These are phyloP conservation scores for Cucumis sativus DNA, from an alignment of 306 rosid species.

Conservation along the genomic window Cucumber_9930_V3 NC_026659.2:27881501-27882000, in stretches of 20 bases:
- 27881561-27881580: conserved; percentile 49
- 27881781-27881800: conserved; percentile 64
- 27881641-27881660: conserved; percentile 87
- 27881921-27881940: background rate
- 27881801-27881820: conserved; percentile 64
- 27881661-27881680: conserved; percentile 64
- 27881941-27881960: conserved; percentile 15
- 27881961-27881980: conserved; percentile 79
- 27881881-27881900: conserved; percentile 1
- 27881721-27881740: conserved; percentile 38
- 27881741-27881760: conserved; percentile 73
- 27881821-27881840: conserved; percentile 81
- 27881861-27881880: conserved; percentile 1
- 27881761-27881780: conserved; percentile 59
- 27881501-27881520: conserved; percentile 63
- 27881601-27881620: conserved; percentile 76
- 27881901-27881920: background rate
- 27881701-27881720: conserved; percentile 68
- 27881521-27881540: conserved; percentile 63
- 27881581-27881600: conserved; percentile 46
- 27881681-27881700: conserved; percentile 37
- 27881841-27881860: conserved; percentile 72
- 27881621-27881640: conserved; percentile 74
- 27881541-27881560: conserved; percentile 36
- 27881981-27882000: conserved; percentile 58